Evolutionary conservation across 2,329 filamentous ascomycete species (phyloP), one percentile per base, ranked within the genome.

Genomic region (Tolypocladium cylindrosporum): DNA sequence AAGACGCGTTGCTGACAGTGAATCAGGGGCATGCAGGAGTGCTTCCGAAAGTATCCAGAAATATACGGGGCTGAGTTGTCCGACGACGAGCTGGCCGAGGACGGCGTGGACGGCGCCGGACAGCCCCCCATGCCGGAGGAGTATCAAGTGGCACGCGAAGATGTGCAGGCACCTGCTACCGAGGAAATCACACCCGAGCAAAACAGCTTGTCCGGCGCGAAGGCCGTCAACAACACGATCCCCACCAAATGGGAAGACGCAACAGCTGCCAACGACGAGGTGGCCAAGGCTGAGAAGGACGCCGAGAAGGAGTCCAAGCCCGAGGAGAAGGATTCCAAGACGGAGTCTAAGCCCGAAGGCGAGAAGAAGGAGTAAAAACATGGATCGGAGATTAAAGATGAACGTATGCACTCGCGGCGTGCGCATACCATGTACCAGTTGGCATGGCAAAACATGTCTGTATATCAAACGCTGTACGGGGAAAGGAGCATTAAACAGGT

Each of bases 1-100:
- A 1, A 37, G 31, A 31, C 56, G 16, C n/a, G 34, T 34, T 10
- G 34, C 61, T 72, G 67, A 78, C 59, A 43, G 61, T 62, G 56
- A 57, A 27, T 67, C 65, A 96, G 92, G 81, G 86, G 82, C 67
- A 99, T 99, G 94, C 94, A 97, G 78, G 88, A 93, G 68, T 99
- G 94, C 79, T 99, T 99, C 82, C 85, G 91, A 66, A 78, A 86
- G 71, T 89, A 97, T 73, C 94, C 94, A 24, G 94, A 97, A 50
- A 81, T 97, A 60, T 99, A 99, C 74, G 92, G 91, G 60, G 83
- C 88, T 50, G 93, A 97, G 72, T 79, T 97, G 21, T 87, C 89
- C 40, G 88, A 91, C 54, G 91, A 95, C 55, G 54, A 56, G 9
- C 7, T 13, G 27, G 45, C 55, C 2, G 85, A 87, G 39, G 73